phyloP scores from a whole-genome alignment of 345 rosid genomes.

The Acer yangbiense region DNA sequence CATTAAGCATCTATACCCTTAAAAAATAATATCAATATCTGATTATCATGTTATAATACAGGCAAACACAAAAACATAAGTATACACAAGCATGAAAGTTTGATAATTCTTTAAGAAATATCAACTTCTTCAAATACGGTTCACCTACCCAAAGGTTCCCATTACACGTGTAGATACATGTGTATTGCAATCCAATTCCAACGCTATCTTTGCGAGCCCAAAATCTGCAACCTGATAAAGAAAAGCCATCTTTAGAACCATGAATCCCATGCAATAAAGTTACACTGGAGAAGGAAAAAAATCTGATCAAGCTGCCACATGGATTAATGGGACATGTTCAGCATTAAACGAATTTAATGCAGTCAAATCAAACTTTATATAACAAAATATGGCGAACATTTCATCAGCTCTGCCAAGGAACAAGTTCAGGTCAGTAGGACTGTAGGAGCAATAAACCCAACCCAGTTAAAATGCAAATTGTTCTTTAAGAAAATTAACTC shows the following conservation, averaged over 20 bases:
- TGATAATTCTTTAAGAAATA: neutral
- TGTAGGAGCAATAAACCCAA: conserved; percentile 4
- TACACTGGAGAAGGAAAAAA: conserved; percentile 9
- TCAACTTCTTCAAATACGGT: conserved; percentile 5
- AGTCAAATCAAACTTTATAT: neutral
- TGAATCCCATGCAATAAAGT: conserved; percentile 1
- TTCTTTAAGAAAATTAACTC: conserved; percentile 9
- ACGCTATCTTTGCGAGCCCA: conserved; percentile 91
- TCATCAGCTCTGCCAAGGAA: conserved; percentile 14
- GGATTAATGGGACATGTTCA: neutral
- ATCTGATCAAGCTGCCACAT: conserved; percentile 10
- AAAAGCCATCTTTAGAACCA: conserved; percentile 1
- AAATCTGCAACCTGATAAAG: conserved; percentile 83
- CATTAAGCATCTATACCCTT: neutral
- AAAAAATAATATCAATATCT: neutral
- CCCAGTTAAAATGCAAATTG: conserved; percentile 13
- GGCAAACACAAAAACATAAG: neutral
- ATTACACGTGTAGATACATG: conserved; percentile 94
- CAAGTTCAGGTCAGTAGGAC: neutral
- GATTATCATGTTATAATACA: neutral
- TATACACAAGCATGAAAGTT: neutral
- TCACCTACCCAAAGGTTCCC: conserved; percentile 95
- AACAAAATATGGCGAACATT: conserved; percentile 7
- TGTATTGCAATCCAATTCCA: conserved; percentile 85
- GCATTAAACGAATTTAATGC: neutral